Evolutionary conservation across 2,329 filamentous ascomycete genomes (phyloP), one percentile per base, ranked within the genome.

Genomic region (Calonectria henricotiae): DNA sequence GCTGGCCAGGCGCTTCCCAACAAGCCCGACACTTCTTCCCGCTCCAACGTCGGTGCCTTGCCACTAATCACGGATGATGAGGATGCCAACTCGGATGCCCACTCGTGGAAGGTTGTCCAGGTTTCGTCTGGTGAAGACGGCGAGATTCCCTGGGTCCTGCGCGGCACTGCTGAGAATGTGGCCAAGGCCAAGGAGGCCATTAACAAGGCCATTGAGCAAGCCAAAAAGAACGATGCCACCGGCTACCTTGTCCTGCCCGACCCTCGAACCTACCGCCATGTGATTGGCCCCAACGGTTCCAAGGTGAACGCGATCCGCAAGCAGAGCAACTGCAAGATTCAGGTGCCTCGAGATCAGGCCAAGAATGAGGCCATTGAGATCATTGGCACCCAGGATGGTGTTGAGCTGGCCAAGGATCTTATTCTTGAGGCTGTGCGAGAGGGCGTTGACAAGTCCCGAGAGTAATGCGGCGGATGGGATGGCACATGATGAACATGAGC

Each of bases 41-140:
- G 89, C 25, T 86, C 86, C 44, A 92, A 90, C 73, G 90, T 89
- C 51, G 88, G 86, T 60, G 83, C 90, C 44, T 88, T 97, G 67
- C 96, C 96, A n/a, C 84, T 99, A 75, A 98, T 98, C 83, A 98
- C 95, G 0, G 96, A 98, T 79, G 94, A 96, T 63, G 88, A 89
- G 1, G 89, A 91, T 15, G 84, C 88, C 13, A 82, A 88, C 25
- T 86, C 89, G 7, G 91, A 93, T 73, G 89, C 87, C 25, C 91
- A 97, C 85, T 94, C 93, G 2, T 99, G 95, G 94, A 93, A 93
- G 75, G 85, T 96, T 13, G 89, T 97, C 70, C 91, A 94, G 79
- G 84, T 84, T 61, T 80, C 83, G 30, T 88, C 89, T 44, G 83
- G 84, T n/a, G 90, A 91, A 71, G 88, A 91, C 46, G 92, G 91